Percentiles rank a stretch among this genome's conserved stretches.
Conservation (phyloP, 2,329 filamentous ascomycete species). For the Xylaria sp. region DNA sequence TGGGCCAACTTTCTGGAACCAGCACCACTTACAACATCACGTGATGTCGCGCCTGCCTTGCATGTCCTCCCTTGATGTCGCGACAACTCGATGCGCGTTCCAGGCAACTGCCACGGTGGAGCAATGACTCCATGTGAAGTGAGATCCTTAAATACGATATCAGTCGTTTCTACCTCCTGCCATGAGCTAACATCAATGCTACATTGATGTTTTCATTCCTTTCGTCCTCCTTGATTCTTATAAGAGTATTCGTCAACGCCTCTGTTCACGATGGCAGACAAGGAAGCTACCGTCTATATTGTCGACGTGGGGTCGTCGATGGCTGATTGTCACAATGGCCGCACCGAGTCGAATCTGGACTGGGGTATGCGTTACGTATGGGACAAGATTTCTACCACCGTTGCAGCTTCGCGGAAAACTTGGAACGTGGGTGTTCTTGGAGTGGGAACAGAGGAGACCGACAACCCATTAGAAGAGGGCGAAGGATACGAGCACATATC, state of each 20-base stretch:
- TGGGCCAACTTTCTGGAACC: slow-evolving; percentile 32
- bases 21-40: slow-evolving; percentile 37
- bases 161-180: background rate
- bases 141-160: background rate
- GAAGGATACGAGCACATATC: slow-evolving; percentile 84
- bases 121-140: background rate
- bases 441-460: slow-evolving; percentile 80
- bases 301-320: slow-evolving; percentile 90
- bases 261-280: slow-evolving; percentile 78
- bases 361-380: slow-evolving; percentile 93
- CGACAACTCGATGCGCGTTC: slow-evolving; percentile 33
- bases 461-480: slow-evolving; percentile 70
- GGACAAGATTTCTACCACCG: slow-evolving; percentile 86
- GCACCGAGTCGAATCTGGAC: slow-evolving; percentile 82
- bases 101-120: slow-evolving; percentile 38
- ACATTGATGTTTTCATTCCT: slow-evolving; percentile 9
- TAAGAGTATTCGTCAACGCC: slow-evolving; percentile 6
- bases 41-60: slow-evolving; percentile 45
- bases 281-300: slow-evolving; percentile 93
- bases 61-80: slow-evolving; percentile 25
- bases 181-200: slow-evolving; percentile 15
- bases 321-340: slow-evolving; percentile 75
- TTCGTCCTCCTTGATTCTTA: slow-evolving; percentile 8
- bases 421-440: slow-evolving; percentile 82
- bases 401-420: slow-evolving; percentile 75